Base-by-base conservation (phyloP, 202 grass and related monocot species). In the Bolboschoenoplectus hybrid region DNA sequence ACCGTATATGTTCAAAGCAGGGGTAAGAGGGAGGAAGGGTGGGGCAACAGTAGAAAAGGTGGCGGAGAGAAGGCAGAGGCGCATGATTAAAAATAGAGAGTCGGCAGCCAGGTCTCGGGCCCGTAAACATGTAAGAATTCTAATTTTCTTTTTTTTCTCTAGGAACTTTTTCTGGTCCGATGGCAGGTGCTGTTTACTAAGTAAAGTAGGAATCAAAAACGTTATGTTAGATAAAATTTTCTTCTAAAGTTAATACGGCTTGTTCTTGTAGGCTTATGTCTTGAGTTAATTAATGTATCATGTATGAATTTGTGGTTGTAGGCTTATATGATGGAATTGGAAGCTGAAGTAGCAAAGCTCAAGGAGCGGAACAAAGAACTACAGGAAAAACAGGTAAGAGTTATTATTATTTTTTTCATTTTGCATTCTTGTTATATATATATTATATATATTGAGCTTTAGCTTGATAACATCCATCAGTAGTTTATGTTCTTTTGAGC, bases 11-110 rank as follows among this genome's bases (percentile, higher is more conserved):
- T 91, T 98, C 34, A 85, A 80, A 80, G 93, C 79, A 34, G 91
- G 93, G 5, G 2, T 91, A 5, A 94, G 93, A 85, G 93, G 89
- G n/a, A 92, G 91, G 89, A 98, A 96, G 53, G 76, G 67, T 0
- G 11, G 62, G 11, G 78, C 92, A 2, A 90, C 90, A 46, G 86
- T 94, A 67, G 93, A 95, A 88, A 99, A 99, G 82, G 93, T 95
- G 47, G 88, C 84, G n/a, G 96, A 95, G 84, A 88, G 96, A 84
- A 87, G 91, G 84, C 96, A 95, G 68, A 84, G 90, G 7, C 89
- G 96, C 79, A 98, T 95, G 96, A 95, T 98, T 84, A 98, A 98
- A 87, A 98, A 98, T 81, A 86, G 96, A 81, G 96, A 98, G 82
- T 98, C 96, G 1, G 96, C 93, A 0, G 87, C 93, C 9, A 94